Base-by-base conservation (phyloP, 73 alveolate genomes). In the Paramecium sonneborni region DNA sequence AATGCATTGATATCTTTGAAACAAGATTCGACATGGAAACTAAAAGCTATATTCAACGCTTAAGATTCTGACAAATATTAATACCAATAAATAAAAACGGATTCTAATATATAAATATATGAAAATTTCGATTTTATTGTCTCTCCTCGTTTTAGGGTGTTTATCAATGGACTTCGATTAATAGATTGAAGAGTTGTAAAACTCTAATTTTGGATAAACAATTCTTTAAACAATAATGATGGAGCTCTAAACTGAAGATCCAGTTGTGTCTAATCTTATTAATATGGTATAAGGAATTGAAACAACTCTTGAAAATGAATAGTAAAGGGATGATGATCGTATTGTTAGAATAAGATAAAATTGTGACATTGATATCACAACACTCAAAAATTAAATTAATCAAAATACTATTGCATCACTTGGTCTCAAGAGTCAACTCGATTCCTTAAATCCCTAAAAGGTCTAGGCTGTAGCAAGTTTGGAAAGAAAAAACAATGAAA, bases 21-120 rank as follows among this genome's bases (percentile, higher is more conserved):
- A 79, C 90, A 20, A 79, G 90, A 79, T 79, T 79, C 2, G 90
- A 79, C 15, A 43, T 43, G 90, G 90, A 79, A 46, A 79, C 90
- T 30, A 43, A 79, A 39, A 46, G 76, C 44, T 79, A 37, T 46
- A 44, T 79, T 79, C 55, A 79, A 39, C 44, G 90, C 44, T 5
- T 79, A 20, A 79, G 90, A 79, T 23, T 79, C 44, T 79, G 90
- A 79, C 10, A 79, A 20, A 39, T 46, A 79, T 30, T 43, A 79
- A 79, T 41, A 23, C 46, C 28, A 79, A 39, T 30, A 38, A 52
- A 52, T 79, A 23, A 79, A 79, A 79, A 79, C 90, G 90, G 90
- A 79, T 79, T 62, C 24, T 62, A 43, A 72, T 46, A 79, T 76
- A 43, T 79, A 79, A 79, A 30, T 43, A 79, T 43, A 79, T 38